phyloP scores from a whole-genome alignment of 2,329 filamentous ascomycete genomes.

The Fusarium sp. region DNA sequence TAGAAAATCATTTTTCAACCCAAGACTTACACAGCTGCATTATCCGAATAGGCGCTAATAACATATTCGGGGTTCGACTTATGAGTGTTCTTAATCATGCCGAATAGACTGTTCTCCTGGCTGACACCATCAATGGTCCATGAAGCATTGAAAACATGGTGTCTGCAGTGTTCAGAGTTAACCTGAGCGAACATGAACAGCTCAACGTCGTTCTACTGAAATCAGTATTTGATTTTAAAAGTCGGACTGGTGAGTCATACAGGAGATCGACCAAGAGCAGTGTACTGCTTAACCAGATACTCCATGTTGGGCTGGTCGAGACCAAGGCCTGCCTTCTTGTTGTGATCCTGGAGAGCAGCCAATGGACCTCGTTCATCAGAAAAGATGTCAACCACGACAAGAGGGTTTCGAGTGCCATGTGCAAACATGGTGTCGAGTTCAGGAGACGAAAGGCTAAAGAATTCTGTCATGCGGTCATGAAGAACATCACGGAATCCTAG shows the following conservation, averaged over 20 bases:
- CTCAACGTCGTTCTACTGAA: slow-evolving; percentile 77
- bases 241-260: slow-evolving; percentile 52
- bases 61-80: slow-evolving; percentile 82
- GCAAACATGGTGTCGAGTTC: slow-evolving; percentile 82
- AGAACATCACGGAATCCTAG: slow-evolving; percentile 73
- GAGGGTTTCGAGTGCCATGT: slow-evolving; percentile 68
- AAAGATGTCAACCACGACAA: slow-evolving; percentile 81
- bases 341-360: slow-evolving; percentile 82
- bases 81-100: slow-evolving; percentile 97
- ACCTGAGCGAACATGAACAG: slow-evolving; percentile 99
- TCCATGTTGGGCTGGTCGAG: slow-evolving; percentile 91
- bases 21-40: slow-evolving; percentile 78
- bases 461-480: slow-evolving; percentile 96
- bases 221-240: slow-evolving; percentile 36
- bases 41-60: slow-evolving; percentile 97
- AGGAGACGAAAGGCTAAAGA: slow-evolving; percentile 73
- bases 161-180: slow-evolving; percentile 91
- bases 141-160: slow-evolving; percentile 94
- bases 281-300: slow-evolving; percentile 79
- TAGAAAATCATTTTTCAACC: slow-evolving; percentile 34
- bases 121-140: slow-evolving; percentile 92
- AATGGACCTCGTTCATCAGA: slow-evolving; percentile 72
- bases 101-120: slow-evolving; percentile 85
- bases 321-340: slow-evolving; percentile 83
- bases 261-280: slow-evolving; percentile 64